Evolutionary conservation across 306 rosid genomes (phyloP).

Genomic region (Inga oerstediana): DNA sequence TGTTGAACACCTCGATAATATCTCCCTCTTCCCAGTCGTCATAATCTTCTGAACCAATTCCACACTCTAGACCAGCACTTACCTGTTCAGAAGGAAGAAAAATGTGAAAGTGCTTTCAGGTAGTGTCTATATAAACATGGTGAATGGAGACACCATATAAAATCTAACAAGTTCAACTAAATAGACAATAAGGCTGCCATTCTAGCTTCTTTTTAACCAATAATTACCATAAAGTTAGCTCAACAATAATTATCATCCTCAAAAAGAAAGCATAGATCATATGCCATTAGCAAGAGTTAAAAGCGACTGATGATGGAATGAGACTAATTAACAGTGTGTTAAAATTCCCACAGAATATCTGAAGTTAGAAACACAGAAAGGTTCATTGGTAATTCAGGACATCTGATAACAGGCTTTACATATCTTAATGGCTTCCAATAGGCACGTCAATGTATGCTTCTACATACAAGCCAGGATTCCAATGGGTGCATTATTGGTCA

Average conservation of each 20-base stretch:
- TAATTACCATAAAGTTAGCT: conserved; percentile 12
- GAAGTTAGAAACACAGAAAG: background rate
- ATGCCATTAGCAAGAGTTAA: background rate
- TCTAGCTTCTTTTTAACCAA: background rate
- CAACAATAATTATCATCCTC: background rate
- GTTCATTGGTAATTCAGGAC: background rate
- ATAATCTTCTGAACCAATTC: conserved; percentile 78
- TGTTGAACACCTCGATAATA: conserved; percentile 68
- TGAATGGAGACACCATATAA: no score
- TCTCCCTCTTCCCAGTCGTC: conserved; percentile 91
- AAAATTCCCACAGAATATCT: background rate
- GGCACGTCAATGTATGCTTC: background rate
- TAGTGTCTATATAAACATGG: background rate
- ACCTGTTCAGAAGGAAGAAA: conserved; percentile 58
- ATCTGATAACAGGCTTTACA: background rate
- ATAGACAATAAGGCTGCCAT: background rate
- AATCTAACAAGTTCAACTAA: conserved; percentile 6
- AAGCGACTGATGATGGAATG: conserved; percentile 9
- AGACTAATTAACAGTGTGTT: conserved; percentile 1
- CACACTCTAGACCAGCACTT: conserved; percentile 93
- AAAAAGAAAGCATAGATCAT: background rate
- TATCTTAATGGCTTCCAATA: background rate
- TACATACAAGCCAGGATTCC: conserved; percentile 1
- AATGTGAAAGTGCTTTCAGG: conserved; percentile 20
- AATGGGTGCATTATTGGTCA: background rate